phyloP scores from a whole-genome alignment of 208 protist genomes.

The Trypanosomatidae sp. region DNA sequence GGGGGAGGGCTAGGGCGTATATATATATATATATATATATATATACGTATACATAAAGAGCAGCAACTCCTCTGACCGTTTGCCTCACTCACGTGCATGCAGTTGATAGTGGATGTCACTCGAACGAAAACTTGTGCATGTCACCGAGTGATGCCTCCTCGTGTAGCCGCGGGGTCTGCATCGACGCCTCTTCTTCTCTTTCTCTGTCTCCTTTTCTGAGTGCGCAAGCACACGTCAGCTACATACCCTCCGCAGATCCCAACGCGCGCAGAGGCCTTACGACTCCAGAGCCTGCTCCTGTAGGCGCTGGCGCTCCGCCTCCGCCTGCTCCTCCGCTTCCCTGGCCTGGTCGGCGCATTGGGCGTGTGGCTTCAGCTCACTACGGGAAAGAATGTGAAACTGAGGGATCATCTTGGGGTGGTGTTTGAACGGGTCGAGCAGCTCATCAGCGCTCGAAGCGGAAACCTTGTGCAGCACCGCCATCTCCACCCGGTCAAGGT shows the following conservation, averaged over 20 bases:
- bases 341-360: constrained; percentile 71
- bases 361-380: constrained; percentile 67
- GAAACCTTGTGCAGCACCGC: constrained; percentile 74
- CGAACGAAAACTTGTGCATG: not conserved
- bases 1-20: no score
- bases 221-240: not conserved
- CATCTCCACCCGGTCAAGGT: constrained; percentile 67
- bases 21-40: not conserved
- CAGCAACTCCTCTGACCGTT: not conserved
- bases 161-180: not conserved
- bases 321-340: constrained; percentile 74
- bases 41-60: not conserved
- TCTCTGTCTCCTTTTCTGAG: not conserved
- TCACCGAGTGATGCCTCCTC: not conserved
- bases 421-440: constrained; percentile 64
- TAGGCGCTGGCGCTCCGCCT: constrained; percentile 74
- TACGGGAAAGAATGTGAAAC: constrained; percentile 64
- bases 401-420: constrained; percentile 48
- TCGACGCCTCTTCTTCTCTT: not conserved
- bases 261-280: constrained; percentile 8
- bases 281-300: constrained; percentile 63
- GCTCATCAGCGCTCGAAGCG: constrained; percentile 28
- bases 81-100: not conserved
- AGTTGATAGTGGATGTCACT: not conserved
- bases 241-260: not conserved